Conservation (phyloP, 768 basidiomycete species). For the Tulasnella sp. region DNA sequence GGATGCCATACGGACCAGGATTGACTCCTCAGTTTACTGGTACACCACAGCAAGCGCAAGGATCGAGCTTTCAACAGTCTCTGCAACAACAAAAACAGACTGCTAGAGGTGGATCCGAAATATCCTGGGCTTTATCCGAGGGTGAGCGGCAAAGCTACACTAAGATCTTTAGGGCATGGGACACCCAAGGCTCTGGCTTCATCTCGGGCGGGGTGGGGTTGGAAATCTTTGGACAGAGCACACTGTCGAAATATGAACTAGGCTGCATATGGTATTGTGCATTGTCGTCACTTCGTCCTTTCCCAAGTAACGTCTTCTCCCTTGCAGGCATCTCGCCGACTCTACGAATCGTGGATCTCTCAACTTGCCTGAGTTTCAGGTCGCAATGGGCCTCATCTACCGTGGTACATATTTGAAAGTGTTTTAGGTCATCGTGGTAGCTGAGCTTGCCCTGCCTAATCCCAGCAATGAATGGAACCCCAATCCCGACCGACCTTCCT, state of each 20-base stretch:
- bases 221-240: conserved; percentile 93
- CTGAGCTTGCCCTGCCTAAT: conserved; percentile 1
- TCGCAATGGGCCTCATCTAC: conserved; percentile 98
- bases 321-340: conserved; percentile 81
- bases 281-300: conserved; percentile 35
- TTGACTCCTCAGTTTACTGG: conserved; percentile 55
- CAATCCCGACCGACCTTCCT: conserved; percentile 82
- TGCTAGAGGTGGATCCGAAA: conserved; percentile 63
- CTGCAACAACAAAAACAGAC: conserved; percentile 84
- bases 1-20: conserved; percentile 29
- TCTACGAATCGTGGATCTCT: conserved; percentile 91
- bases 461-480: conserved; percentile 85
- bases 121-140: conserved; percentile 84
- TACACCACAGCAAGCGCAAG: conserved; percentile 53
- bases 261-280: conserved; percentile 86
- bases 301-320: not conserved
- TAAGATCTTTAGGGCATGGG: conserved; percentile 97
- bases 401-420: conserved; percentile 61
- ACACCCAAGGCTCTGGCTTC: conserved; percentile 72
- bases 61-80: conserved; percentile 62
- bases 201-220: conserved; percentile 79
- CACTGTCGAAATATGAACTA: conserved; percentile 80
- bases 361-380: conserved; percentile 93
- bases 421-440: not conserved
- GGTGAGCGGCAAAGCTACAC: conserved; percentile 96